These are phyloP conservation scores for Cerrena zonata DNA, from an alignment of 1,284 basidiomycete species.

Conservation along the genomic window DNA sequence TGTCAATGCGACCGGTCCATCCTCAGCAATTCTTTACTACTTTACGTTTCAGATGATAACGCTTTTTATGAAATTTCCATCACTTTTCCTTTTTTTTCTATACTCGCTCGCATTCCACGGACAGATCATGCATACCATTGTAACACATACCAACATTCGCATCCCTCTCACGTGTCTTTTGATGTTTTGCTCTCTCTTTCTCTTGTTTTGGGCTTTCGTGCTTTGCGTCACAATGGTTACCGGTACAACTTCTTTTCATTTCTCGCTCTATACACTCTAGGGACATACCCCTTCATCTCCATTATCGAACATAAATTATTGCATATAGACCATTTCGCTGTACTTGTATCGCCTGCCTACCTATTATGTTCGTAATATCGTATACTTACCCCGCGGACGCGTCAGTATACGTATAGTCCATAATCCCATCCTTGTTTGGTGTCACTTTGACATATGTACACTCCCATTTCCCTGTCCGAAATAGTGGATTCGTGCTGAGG, in stretches of 20 bases:
- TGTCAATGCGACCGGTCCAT: too few species aligned
- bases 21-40: too few species aligned
- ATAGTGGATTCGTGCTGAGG: background rate
- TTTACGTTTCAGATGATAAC: too few species aligned
- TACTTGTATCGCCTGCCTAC: background rate
- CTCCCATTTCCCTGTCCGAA: background rate
- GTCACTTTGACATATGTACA: too few species aligned
- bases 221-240: background rate
- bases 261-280: background rate
- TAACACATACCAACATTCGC: background rate
- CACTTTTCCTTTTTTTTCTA: constrained; percentile 1
- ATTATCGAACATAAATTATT: background rate
- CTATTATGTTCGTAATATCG: background rate
- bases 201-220: background rate
- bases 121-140: constrained; percentile 5
- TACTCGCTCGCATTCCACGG: constrained; percentile 6
- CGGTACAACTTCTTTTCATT: background rate
- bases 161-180: background rate
- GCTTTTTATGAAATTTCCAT: too few species aligned
- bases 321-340: background rate
- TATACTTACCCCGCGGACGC: background rate
- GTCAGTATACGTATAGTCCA: background rate
- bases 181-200: background rate
- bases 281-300: background rate
- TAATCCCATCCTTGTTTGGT: too few species aligned